These are phyloP conservation scores for Epichloe brachyelytri DNA, from an alignment of 2,329 filamentous ascomycete genomes.

Conservation along the genomic window DNA sequence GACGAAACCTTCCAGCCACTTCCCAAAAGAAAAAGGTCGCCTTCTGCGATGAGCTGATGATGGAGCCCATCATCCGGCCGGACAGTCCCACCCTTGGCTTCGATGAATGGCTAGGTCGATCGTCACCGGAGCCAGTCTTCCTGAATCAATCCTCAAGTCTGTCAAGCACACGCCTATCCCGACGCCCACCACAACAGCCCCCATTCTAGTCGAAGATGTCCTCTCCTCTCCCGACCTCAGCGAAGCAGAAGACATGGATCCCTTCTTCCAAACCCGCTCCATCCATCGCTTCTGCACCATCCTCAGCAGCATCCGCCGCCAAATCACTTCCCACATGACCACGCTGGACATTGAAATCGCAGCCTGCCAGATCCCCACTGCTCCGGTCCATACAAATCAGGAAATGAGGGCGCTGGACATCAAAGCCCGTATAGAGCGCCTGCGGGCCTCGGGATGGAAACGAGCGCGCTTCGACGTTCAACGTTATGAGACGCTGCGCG, in stretches of 20 bases:
- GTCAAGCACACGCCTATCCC: neutral
- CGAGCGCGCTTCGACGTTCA: slow-evolving; percentile 40
- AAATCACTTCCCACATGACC: slow-evolving; percentile 35
- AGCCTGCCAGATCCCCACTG: slow-evolving; percentile 13
- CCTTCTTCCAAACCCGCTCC: slow-evolving; percentile 28
- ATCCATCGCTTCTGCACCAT: slow-evolving; percentile 37
- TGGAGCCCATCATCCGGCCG: slow-evolving; percentile 38
- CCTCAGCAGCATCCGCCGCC: slow-evolving; percentile 33
- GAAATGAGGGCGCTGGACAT: slow-evolving; percentile 29
- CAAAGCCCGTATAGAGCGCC: slow-evolving; percentile 38
- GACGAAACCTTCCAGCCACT: slow-evolving; percentile 6
- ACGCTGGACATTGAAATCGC: slow-evolving; percentile 29
- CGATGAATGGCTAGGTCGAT: slow-evolving; percentile 26
- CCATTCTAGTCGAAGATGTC: neutral
- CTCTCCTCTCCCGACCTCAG: slow-evolving; percentile 5
- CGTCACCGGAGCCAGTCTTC: slow-evolving; percentile 10
- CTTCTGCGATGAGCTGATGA: slow-evolving; percentile 21
- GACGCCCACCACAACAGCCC: neutral
- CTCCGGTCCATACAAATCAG: slow-evolving; percentile 15
- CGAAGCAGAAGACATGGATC: slow-evolving; percentile 13
- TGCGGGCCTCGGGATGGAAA: slow-evolving; percentile 42
- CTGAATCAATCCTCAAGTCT: slow-evolving; percentile 10
- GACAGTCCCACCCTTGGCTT: slow-evolving; percentile 49
- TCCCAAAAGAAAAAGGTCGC: slow-evolving; percentile 27
- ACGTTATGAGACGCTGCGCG: slow-evolving; percentile 39